Percentiles rank a stretch among this genome's conserved stretches.
Evolutionary conservation across 306 rosid species (phyloP).

Genomic region (Erythrophleum fordii): DNA sequence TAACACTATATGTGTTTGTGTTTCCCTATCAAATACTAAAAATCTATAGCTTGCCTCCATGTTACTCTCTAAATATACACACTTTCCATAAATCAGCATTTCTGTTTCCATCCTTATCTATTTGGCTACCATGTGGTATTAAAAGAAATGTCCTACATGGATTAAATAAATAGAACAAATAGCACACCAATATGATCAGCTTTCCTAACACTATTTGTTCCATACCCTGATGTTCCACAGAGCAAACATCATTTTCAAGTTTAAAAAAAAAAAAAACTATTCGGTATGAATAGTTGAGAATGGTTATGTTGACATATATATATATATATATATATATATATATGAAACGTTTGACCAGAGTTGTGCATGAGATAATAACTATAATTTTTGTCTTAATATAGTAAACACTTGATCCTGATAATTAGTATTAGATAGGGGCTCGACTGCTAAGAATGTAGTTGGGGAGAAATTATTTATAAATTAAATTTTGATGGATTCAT

Average conservation of each 20-base stretch:
- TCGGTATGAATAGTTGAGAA: no score
- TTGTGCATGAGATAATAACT: no score
- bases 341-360: no score
- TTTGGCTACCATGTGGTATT: neutral
- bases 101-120: slow-evolving; percentile 26
- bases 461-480: no score
- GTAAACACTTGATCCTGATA: no score
- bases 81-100: neutral
- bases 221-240: slow-evolving; percentile 7
- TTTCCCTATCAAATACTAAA: slow-evolving; percentile 28
- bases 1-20: slow-evolving; percentile 29
- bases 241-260: neutral
- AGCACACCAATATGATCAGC: neutral
- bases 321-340: no score
- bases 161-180: slow-evolving; percentile 19
- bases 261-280: no score
- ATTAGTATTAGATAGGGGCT: no score
- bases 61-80: neutral
- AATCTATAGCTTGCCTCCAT: slow-evolving; percentile 28
- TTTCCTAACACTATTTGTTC: neutral
- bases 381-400: no score
- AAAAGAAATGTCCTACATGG: neutral
- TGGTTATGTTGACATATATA: no score
- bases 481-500: no score
- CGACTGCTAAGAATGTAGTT: no score